phyloP scores from a whole-genome alignment of 1,139 yeast genomes.

The Fermentozyma sake region DNA sequence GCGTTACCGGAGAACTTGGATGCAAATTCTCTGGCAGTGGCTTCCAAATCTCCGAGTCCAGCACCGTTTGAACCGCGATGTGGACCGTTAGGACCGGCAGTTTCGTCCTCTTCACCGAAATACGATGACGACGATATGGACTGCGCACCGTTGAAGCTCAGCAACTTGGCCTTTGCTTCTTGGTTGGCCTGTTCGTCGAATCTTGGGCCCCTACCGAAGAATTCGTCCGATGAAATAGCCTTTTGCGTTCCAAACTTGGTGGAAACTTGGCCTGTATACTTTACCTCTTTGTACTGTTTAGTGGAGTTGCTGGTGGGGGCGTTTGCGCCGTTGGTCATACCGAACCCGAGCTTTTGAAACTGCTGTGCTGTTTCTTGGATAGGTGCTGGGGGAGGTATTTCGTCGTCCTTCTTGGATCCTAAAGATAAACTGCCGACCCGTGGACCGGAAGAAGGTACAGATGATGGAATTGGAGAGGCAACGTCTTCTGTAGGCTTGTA shows the following conservation, averaged over 20 bases:
- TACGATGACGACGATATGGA: conserved; percentile 89
- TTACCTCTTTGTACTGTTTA: conserved; percentile 45
- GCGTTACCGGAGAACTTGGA: conserved; percentile 67
- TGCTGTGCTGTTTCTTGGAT: conserved; percentile 63
- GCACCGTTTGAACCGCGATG: conserved; percentile 16
- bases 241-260: conserved; percentile 83
- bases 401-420: not conserved
- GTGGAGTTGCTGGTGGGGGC: conserved; percentile 25
- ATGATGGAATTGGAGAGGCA: conserved; percentile 7
- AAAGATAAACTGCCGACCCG: not conserved
- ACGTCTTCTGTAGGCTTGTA: conserved; percentile 54
- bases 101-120: conserved; percentile 78
- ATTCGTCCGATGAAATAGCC: conserved; percentile 93
- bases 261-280: conserved; percentile 67
- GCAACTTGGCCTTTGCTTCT: conserved; percentile 77
- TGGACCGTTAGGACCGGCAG: conserved; percentile 19
- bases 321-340: conserved; percentile 59
- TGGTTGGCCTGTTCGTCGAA: conserved; percentile 74
- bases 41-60: conserved; percentile 43
- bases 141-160: conserved; percentile 78
- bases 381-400: conserved; percentile 15
- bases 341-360: conserved; percentile 79
- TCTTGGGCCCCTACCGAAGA: conserved; percentile 79
- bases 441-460: not conserved
- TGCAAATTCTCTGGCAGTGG: conserved; percentile 64